Percentiles rank a stretch among this genome's conserved stretches.
Conservation (phyloP, 345 rosid species). For the Erucastrum elatum region DNA sequence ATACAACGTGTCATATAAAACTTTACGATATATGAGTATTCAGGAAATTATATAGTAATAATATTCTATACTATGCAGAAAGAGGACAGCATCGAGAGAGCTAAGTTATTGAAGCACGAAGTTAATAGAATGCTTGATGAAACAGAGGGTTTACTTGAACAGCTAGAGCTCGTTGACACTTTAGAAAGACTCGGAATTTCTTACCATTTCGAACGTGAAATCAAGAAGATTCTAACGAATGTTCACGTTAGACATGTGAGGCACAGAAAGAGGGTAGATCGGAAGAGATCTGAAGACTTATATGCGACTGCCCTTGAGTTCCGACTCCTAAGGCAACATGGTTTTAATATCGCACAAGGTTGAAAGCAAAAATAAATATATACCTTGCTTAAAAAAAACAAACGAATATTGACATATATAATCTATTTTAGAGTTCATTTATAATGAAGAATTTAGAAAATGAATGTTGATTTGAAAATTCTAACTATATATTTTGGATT, state of each 20-base stretch:
- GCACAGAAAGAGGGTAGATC: background rate
- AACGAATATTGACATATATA: background rate
- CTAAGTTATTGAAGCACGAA: slow-evolving; percentile 3
- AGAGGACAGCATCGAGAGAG: slow-evolving; percentile 17
- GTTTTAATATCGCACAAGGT: slow-evolving; percentile 33
- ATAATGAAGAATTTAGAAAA: background rate
- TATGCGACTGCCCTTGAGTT: slow-evolving; percentile 39
- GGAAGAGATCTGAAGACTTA: slow-evolving; percentile 24
- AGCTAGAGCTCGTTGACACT: slow-evolving; percentile 40
- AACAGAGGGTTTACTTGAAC: slow-evolving; percentile 21
- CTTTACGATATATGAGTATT: background rate
- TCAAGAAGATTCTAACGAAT: slow-evolving; percentile 9
- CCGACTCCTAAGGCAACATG: slow-evolving; percentile 41
- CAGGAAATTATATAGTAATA: background rate
- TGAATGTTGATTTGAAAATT: background rate
- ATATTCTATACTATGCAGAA: slow-evolving; percentile 19
- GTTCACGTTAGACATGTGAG: background rate
- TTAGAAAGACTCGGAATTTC: slow-evolving; percentile 45
- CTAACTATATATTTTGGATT: background rate
- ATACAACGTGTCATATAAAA: background rate
- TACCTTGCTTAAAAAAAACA: background rate
- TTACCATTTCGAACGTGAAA: slow-evolving; percentile 39
- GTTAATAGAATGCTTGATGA: slow-evolving; percentile 15
- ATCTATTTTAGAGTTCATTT: no score
- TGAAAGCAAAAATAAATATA: slow-evolving; percentile 1